A percentile compares a stretch with the other conserved stretches of the same genome.
These are phyloP conservation scores for Pleurotus eryngii DNA, from an alignment of 768 basidiomycete species.

Conservation along the genomic window DNA sequence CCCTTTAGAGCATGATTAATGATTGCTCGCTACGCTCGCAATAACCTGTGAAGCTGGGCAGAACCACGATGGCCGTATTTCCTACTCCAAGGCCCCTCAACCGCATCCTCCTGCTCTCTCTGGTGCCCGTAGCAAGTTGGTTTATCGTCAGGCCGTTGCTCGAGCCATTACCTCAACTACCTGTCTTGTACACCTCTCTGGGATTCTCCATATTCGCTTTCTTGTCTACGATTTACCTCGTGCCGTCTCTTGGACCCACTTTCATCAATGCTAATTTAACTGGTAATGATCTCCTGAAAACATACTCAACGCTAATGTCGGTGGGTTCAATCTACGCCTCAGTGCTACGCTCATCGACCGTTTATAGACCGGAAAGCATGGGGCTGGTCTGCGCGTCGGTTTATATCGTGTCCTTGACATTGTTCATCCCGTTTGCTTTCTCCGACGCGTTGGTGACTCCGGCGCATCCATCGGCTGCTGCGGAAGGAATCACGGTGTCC, in stretches of 20 bases:
- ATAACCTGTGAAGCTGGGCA: too few species aligned
- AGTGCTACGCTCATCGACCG: constrained; percentile 5
- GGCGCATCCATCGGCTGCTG: constrained; percentile 21
- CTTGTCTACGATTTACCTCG: constrained; percentile 66
- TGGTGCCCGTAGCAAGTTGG: constrained; percentile 70
- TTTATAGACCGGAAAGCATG: constrained; percentile 85
- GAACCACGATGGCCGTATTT: constrained; percentile 13
- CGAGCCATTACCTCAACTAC: constrained; percentile 64
- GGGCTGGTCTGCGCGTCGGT: constrained; percentile 85
- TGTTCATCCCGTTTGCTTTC: constrained; percentile 96
- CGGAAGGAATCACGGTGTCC: constrained; percentile 60
- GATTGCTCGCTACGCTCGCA: too few species aligned
- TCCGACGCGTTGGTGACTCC: constrained; percentile 61
- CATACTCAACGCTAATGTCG: constrained; percentile 68
- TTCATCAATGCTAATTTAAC: constrained; percentile 82
- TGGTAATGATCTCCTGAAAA: constrained; percentile 87
- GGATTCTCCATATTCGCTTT: constrained; percentile 87
- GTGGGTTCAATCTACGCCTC: constrained; percentile 20
- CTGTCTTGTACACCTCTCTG: constrained; percentile 71
- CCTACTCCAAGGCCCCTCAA: constrained; percentile 49
- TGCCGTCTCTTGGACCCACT: constrained; percentile 79
- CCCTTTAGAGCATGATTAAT: too few species aligned
- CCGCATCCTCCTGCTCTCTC: constrained; percentile 46
- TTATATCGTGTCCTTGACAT: constrained; percentile 81
- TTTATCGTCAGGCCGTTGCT: constrained; percentile 71